These are phyloP conservation scores for Hyparrhenia diplandra DNA, from an alignment of 176 grass and related monocot genomes.

Conservation along the genomic window DNA sequence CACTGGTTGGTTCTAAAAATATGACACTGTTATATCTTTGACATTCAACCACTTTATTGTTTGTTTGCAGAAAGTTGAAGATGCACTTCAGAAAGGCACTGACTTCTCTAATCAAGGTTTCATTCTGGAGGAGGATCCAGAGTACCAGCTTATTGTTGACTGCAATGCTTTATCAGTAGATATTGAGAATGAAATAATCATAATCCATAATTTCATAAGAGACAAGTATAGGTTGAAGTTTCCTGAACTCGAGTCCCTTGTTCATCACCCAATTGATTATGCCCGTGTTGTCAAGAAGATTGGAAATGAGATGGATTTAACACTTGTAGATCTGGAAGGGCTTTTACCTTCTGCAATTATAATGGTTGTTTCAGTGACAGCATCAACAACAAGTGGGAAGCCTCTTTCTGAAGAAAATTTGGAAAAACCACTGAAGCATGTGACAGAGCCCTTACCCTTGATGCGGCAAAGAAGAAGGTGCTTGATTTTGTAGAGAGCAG, in stretches of 20 bases:
- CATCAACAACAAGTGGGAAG: slow-evolving; percentile 84
- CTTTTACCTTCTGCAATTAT: slow-evolving; percentile 91
- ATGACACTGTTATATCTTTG: neutral
- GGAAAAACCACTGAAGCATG: slow-evolving; percentile 69
- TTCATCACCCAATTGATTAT: slow-evolving; percentile 94
- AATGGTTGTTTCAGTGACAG: slow-evolving; percentile 83
- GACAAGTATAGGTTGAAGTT: slow-evolving; percentile 48
- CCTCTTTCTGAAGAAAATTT: slow-evolving; percentile 77
- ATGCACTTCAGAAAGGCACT: slow-evolving; percentile 61
- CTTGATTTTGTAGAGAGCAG: slow-evolving; percentile 87
- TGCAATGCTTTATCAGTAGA: slow-evolving; percentile 76
- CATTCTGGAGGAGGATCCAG: slow-evolving; percentile 72
- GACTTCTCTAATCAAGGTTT: slow-evolving; percentile 38
- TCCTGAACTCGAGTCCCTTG: too few relatives aligned
- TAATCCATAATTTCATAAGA: slow-evolving; percentile 94
- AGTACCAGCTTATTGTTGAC: slow-evolving; percentile 77
- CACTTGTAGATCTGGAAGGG: slow-evolving; percentile 80
- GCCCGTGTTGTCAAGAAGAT: slow-evolving; percentile 91
- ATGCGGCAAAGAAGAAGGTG: slow-evolving; percentile 86
- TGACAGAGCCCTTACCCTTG: slow-evolving; percentile 72
- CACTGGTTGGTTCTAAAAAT: neutral
- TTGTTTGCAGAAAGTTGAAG: slow-evolving; percentile 69
- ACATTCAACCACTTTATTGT: neutral
- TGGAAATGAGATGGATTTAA: slow-evolving; percentile 84
- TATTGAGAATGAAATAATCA: slow-evolving; percentile 89